phyloP scores from a whole-genome alignment of 1,139 yeast genomes.

The Kodamaea plutei region DNA sequence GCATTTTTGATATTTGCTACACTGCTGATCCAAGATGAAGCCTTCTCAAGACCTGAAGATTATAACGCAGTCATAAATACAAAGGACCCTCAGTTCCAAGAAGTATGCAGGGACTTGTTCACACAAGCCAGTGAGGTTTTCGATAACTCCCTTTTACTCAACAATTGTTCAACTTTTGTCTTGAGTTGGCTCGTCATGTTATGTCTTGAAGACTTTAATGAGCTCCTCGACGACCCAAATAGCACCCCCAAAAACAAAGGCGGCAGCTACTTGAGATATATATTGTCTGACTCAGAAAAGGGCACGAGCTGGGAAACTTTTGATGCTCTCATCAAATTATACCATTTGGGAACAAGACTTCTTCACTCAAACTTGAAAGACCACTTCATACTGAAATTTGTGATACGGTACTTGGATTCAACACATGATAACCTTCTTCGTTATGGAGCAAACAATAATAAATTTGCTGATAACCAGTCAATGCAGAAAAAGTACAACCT shows the following conservation, averaged over 20 bases:
- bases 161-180: constrained; percentile 25
- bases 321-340: constrained; percentile 41
- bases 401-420: constrained; percentile 35
- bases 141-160: constrained; percentile 23
- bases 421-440: constrained; percentile 27
- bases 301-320: constrained; percentile 39
- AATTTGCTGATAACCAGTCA: constrained; percentile 8
- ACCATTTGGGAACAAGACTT: constrained; percentile 40
- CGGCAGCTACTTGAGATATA: constrained; percentile 26
- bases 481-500: constrained; percentile 17
- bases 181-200: constrained; percentile 34
- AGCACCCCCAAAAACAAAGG: constrained; percentile 32
- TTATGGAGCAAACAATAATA: constrained; percentile 5
- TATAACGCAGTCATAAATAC: constrained; percentile 30
- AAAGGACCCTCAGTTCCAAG: constrained; percentile 24
- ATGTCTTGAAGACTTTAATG: constrained; percentile 33
- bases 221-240: not conserved
- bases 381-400: constrained; percentile 44
- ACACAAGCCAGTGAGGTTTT: constrained; percentile 30
- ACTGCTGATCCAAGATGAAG: constrained; percentile 50
- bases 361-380: constrained; percentile 16
- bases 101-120: constrained; percentile 28
- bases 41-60: constrained; percentile 54
- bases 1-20: constrained; percentile 49
- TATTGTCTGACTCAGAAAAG: constrained; percentile 32